Evolutionary conservation across 257 asterid genomes (phyloP).

Genomic region (Nicotiana sylvestris): DNA sequence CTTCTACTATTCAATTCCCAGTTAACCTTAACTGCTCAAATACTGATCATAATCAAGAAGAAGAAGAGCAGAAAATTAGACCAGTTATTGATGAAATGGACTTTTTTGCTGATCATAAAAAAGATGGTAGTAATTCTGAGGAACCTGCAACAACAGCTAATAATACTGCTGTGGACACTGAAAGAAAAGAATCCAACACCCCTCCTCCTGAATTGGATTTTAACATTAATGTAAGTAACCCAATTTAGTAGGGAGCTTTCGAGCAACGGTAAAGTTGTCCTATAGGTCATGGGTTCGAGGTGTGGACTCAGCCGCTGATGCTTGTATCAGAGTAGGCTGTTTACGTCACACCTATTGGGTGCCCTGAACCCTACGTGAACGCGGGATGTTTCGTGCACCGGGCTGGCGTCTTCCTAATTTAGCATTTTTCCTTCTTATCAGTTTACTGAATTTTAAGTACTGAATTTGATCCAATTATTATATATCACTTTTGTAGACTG

Average conservation of each 20-base stretch:
- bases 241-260: no score
- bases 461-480: background rate
- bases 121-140: conserved; percentile 10
- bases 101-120: conserved; percentile 54
- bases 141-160: background rate
- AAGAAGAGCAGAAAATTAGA: conserved; percentile 6
- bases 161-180: conserved; percentile 12
- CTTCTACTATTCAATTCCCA: conserved; percentile 71
- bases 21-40: conserved; percentile 40
- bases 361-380: no score
- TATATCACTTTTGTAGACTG: conserved; percentile 38
- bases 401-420: no score
- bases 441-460: background rate
- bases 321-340: no score
- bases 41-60: background rate
- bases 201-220: conserved; percentile 38
- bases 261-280: no score
- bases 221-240: conserved; percentile 56
- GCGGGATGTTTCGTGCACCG: no score
- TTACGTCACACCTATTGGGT: no score
- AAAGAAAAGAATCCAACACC: conserved; percentile 13
- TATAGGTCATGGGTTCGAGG: no score
- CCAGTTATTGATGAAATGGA: conserved; percentile 58
- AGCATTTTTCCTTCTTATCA: no score
- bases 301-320: no score